Evolutionary conservation across 140 eudicot genomes (phyloP).

Genomic region (Bidens hawaiensis): DNA sequence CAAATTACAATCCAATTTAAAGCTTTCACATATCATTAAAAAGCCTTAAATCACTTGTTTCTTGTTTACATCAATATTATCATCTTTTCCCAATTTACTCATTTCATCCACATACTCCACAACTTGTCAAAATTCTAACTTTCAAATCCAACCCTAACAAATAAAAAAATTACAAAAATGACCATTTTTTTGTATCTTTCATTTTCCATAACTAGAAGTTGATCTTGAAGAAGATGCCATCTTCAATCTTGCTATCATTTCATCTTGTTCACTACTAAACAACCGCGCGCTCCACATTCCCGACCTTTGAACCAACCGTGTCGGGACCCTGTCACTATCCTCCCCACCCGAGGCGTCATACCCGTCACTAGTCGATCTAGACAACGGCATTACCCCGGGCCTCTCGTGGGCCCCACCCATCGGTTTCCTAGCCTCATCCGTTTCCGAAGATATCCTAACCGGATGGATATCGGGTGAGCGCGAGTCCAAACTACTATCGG

Average conservation of each 20-base stretch:
- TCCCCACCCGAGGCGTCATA: constrained; percentile 99
- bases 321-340: constrained; percentile 88
- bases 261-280: constrained; percentile 56
- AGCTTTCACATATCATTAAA: constrained; percentile 26
- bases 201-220: constrained; percentile 24
- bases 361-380: constrained; percentile 93
- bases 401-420: constrained; percentile 16
- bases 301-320: constrained; percentile 50
- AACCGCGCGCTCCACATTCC: constrained; percentile 67
- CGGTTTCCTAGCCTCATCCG: constrained; percentile 55
- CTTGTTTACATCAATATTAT: constrained; percentile 26
- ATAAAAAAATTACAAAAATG: constrained; percentile 34
- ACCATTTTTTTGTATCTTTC: constrained; percentile 42
- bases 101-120: constrained; percentile 13
- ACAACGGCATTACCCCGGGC: constrained; percentile 45
- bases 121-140: constrained; percentile 15
- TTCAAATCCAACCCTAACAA: constrained; percentile 28
- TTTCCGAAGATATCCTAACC: constrained; percentile 66
- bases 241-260: constrained; percentile 40
- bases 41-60: constrained; percentile 22
- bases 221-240: constrained; percentile 43
- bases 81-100: constrained; percentile 14
- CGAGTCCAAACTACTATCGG: constrained; percentile 87
- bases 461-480: constrained; percentile 88
- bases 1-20: constrained; percentile 8